Percentiles rank a stretch among this genome's conserved stretches.
phyloP scores from a whole-genome alignment of 495 filamentous ascomycete species.

The Lichenothelia convexa region DNA sequence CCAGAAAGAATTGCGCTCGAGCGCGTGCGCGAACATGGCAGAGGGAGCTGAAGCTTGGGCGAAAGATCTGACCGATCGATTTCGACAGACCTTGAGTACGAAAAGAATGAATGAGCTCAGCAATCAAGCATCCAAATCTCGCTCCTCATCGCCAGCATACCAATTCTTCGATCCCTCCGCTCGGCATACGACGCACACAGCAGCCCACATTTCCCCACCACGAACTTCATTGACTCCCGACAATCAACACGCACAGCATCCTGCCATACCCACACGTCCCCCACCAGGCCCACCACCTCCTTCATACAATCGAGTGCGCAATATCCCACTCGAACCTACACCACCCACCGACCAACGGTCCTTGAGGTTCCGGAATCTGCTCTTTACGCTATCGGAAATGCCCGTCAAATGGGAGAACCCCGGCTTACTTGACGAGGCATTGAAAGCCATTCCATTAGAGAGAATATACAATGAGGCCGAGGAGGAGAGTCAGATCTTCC shows the following conservation, averaged over 20 bases:
- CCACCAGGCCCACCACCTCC: too few species aligned
- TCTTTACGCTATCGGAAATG: slow-evolving; percentile 63
- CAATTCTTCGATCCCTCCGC: slow-evolving; percentile 21
- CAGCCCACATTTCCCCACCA: slow-evolving; percentile 20
- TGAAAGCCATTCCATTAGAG: slow-evolving; percentile 73
- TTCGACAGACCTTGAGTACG: slow-evolving; percentile 59
- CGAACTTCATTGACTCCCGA: slow-evolving; percentile 18
- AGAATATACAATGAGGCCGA: slow-evolving; percentile 86
- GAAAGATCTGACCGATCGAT: slow-evolving; percentile 38
- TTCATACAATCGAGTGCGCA: slow-evolving; percentile 47
- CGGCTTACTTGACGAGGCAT: slow-evolving; percentile 81
- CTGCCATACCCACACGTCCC: slow-evolving; percentile 7
- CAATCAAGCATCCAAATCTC: slow-evolving; percentile 28
- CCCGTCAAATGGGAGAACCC: slow-evolving; percentile 95
- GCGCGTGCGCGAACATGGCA: slow-evolving; percentile 3
- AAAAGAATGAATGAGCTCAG: slow-evolving; percentile 63
- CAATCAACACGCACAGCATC: slow-evolving; percentile 9
- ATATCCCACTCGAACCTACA: slow-evolving; percentile 64
- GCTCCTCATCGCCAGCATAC: slow-evolving; percentile 35
- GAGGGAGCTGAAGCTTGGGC: slow-evolving; percentile 18
- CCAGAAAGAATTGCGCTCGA: slow-evolving; percentile 8
- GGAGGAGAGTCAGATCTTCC: slow-evolving; percentile 72
- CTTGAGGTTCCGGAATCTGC: slow-evolving; percentile 65
- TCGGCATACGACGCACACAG: slow-evolving; percentile 18
- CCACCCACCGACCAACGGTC: slow-evolving; percentile 57